Evolutionary conservation across 805 yeast genomes (phyloP), one percentile per base, ranked within the genome.

Genomic region (Komagataella pseudopastoris): DNA sequence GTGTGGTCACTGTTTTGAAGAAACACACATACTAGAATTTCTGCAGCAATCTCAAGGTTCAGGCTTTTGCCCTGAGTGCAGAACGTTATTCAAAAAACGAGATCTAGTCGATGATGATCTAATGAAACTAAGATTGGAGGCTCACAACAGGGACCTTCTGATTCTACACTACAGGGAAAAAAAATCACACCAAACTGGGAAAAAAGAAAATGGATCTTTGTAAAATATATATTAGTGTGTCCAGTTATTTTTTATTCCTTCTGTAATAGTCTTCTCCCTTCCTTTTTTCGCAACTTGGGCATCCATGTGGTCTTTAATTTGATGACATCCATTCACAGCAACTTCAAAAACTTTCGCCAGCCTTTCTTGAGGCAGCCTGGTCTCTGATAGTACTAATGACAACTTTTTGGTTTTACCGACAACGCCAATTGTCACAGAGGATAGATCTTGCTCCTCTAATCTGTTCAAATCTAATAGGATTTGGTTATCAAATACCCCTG

Each of bases 241-340:
- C 39, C 39, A 30, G n/a, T 30, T 30, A 30, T 12, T 30, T 30
- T 30, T 30, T 14, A 30, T 10, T 30, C 14, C 39, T 30, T 30
- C n/a, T 5, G 39, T 30, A 14, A 30, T 30, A 14, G 39, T 14
- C 39, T 30, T 30, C 39, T 30, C 39, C n/a, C 14, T 30, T 30
- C 95, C 96, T 56, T 84, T 88, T 54, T 71, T 74, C 59, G 96
- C 78, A 4, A 93, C 85, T 61, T 85, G 88, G 48, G 75, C 73
- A 60, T 91, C 96, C 96, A 91, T 88, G 51, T 87, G 67, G 45
- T 86, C 88, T 62, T 89, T 79, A 10, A 91, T 70, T 58, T 86
- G 74, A 60, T 86, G 91, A 51, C 91, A 80, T 7, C 98, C 99
- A 17, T 90, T 85, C 48, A 90, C 79, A 2, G 93, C 96, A 49